phyloP scores from a whole-genome alignment of 148 eudicot species.

The Rhododendron ferrugineum region DNA sequence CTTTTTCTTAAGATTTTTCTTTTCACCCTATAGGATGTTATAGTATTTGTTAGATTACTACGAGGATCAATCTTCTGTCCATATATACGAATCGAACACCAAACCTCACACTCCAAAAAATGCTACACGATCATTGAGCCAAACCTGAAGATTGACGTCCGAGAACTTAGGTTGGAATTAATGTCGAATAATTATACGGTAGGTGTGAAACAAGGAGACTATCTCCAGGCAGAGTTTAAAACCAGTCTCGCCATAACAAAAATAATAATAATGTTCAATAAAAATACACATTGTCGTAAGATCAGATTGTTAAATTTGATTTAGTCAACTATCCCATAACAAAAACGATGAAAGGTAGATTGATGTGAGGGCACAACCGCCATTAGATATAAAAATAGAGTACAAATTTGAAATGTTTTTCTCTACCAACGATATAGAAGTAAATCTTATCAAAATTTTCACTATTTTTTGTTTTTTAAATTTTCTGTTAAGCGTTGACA shows the following conservation, averaged over 20 bases:
- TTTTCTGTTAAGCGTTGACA: background rate
- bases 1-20: no score
- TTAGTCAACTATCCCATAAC: background rate
- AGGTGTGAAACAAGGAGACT: background rate
- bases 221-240: background rate
- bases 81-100: background rate
- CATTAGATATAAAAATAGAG: background rate
- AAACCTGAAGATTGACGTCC: background rate
- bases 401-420: background rate
- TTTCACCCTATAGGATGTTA: no score
- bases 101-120: background rate
- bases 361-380: constrained; percentile 6
- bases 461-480: background rate
- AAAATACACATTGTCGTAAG: background rate
- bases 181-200: background rate
- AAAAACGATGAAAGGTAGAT: background rate
- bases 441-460: background rate
- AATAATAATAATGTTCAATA: background rate
- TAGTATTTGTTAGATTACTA: no score
- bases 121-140: background rate
- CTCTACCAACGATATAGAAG: background rate
- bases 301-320: background rate
- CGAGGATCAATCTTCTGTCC: no score
- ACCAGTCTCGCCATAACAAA: background rate
- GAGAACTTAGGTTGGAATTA: background rate